Conservation (phyloP, 2,329 filamentous ascomycete genomes). For the Diaporthe helianthi region DNA sequence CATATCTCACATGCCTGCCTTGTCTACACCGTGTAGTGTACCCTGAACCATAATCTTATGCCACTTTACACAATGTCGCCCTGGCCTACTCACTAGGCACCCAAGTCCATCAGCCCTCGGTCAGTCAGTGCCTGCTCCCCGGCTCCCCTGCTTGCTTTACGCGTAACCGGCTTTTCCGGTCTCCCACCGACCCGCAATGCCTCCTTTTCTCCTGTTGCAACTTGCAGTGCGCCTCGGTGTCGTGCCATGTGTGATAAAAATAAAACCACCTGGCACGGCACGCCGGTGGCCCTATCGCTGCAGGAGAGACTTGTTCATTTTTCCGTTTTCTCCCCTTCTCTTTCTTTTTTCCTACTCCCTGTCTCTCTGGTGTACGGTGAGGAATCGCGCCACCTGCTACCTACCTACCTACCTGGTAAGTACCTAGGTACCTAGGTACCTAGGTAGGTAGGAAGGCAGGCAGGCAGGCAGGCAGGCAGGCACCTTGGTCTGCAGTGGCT, state of each 20-base stretch:
- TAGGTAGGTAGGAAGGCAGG: too few species aligned
- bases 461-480: too few species aligned
- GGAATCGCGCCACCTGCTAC: too few species aligned
- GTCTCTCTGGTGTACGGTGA: neutral
- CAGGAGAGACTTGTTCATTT: neutral
- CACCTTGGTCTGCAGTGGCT: too few species aligned
- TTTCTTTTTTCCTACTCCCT: neutral
- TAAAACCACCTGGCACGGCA: neutral
- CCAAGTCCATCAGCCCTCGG: neutral
- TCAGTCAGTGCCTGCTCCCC: neutral
- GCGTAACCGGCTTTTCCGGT: slow-evolving; percentile 12
- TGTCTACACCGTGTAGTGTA: too few species aligned
- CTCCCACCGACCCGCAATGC: slow-evolving; percentile 9
- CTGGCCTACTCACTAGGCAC: too few species aligned
- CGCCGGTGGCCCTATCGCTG: neutral
- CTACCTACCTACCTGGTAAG: too few species aligned
- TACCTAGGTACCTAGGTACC: too few species aligned
- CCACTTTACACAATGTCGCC: too few species aligned
- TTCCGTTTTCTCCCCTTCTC: neutral
- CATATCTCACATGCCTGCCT: slow-evolving; percentile 24
- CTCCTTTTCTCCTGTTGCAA: slow-evolving; percentile 22
- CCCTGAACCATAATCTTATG: too few species aligned
- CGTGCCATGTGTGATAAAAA: neutral
- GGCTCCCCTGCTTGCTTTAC: slow-evolving; percentile 1
- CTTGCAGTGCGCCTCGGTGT: neutral